Evolutionary conservation across 306 rosid species (phyloP), one percentile per base, ranked within the genome.

Genomic region (Cercis canadensis): DNA sequence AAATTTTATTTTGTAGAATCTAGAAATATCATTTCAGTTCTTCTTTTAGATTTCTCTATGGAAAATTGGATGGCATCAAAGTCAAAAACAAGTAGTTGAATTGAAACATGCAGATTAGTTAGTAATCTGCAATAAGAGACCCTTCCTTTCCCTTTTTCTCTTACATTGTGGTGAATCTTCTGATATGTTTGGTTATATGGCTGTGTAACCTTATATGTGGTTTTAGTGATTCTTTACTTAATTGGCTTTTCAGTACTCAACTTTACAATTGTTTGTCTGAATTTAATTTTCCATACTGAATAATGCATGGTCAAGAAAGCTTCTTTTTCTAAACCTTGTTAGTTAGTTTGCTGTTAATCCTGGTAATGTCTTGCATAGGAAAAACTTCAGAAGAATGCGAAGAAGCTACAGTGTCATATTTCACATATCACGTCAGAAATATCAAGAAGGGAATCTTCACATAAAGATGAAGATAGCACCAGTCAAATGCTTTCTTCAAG

Each of bases 341-440:
- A 21, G 52, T 49, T 59, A 54, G 43, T 58, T 70, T 51, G 77
- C 62, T 11, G 13, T 65, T 66, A 73, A 67, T 19, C 32, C 32
- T 75, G 13, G 14, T 63, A 65, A 64, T 69, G 50, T 73, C 57
- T 71, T 76, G 57, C 46, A 60, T 77, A 92, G 97, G 96, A 82
- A 76, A 94, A 87, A 64, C 37, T 94, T 68, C 80, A 82, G 76
- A 76, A 45, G 71, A 94, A 94, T 82, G 87, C 80, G 69, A 64
- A 83, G 86, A 86, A 70, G 76, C 82, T 90, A 49, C 77, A 80
- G 33, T 62, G 78, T 68, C 86, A 87, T 62, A 72, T 82, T 41
- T 75, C 85, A 18, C 64, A 71, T 69, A 54, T 76, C 41, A 24
- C 81, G 40, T 79, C 84, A 19, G 72, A 61, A 32, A 71, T 80